Base-by-base conservation (phyloP, 1,284 basidiomycete genomes). In the Melampsora americana region DNA sequence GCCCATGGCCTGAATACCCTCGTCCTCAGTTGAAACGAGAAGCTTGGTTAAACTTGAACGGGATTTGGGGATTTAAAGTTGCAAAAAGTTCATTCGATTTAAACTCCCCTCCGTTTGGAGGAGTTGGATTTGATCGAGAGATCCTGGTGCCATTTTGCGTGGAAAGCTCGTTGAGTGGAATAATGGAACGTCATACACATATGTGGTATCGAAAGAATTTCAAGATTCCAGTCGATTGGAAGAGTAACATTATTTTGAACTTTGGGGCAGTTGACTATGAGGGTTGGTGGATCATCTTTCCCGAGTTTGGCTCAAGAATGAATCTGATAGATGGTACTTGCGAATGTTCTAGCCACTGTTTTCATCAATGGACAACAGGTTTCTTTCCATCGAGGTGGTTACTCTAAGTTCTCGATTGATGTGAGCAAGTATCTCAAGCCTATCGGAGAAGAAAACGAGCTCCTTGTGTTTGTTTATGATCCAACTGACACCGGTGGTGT, bases 381-480 rank as follows among this genome's bases (percentile, higher is more conserved):
- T 11, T 62, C 62, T n/a, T 77, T 62, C 26, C 77, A 77, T 50
- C 62, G 70, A 35, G 77, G 77, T 20, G 77, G 77, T 18, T 77
- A 77, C 46, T 68, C 42, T 18, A 64, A 66, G 50, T 77, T 77
- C 42, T 28, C 42, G 9, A 59, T 77, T 16, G 77, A 77, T 39
- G 46, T 77, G 35, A 69, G 69, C 32, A 46, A 65, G 28, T 30
- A 61, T 59, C 32, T 77, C 26, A 60, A 77, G 18, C 26, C 12
- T 39, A 26, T 53, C n/a, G 70, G 66, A 32, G 44, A 71, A 30
- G 35, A 32, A 18, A 77, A 77, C 60, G 77, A 77, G 23, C n/a
- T 77, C 12, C 14, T 77, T 26, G 77, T 77, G 20, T 72, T 72
- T 73, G 77, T 77, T 16, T 73, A 77, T 62, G 77, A 77, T 66